phyloP scores from a whole-genome alignment of 129 eudicot species.

The Chrysanthemum makinoi region DNA sequence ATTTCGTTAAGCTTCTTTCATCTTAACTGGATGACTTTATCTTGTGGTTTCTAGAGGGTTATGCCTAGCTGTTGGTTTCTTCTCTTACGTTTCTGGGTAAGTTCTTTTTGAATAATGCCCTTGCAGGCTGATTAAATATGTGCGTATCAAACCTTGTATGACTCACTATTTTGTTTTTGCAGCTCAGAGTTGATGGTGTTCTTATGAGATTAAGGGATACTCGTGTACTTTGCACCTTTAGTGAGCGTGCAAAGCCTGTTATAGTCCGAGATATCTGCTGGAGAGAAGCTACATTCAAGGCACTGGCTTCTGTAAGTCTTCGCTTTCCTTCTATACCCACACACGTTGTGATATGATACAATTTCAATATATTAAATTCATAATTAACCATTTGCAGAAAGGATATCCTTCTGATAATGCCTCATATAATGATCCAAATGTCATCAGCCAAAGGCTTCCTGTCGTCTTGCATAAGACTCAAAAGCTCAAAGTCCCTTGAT shows the following conservation, averaged over 20 bases:
- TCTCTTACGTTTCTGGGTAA: constrained; percentile 98
- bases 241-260: constrained; percentile 43
- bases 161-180: constrained; percentile 16
- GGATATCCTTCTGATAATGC: constrained; percentile 86
- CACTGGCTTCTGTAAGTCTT: constrained; percentile 69
- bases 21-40: not conserved
- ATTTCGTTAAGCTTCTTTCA: constrained; percentile 10
- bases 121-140: constrained; percentile 4
- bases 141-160: not conserved
- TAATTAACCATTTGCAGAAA: constrained; percentile 32
- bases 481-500: constrained; percentile 55
- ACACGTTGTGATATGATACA: not conserved
- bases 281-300: constrained; percentile 84
- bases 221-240: constrained; percentile 74
- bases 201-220: constrained; percentile 97
- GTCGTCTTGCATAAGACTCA: constrained; percentile 72
- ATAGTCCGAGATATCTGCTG: constrained; percentile 88
- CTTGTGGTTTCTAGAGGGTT: constrained; percentile 67
- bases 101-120: constrained; percentile 26
- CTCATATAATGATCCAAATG: constrained; percentile 81
- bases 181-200: constrained; percentile 99
- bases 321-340: constrained; percentile 5
- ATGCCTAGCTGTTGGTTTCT: constrained; percentile 99
- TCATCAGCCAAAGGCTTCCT: constrained; percentile 82
- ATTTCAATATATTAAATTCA: constrained; percentile 2